These are phyloP conservation scores for Thielaviopsis musarum DNA, from an alignment of 2,329 filamentous ascomycete genomes.

Conservation along the genomic window DNA sequence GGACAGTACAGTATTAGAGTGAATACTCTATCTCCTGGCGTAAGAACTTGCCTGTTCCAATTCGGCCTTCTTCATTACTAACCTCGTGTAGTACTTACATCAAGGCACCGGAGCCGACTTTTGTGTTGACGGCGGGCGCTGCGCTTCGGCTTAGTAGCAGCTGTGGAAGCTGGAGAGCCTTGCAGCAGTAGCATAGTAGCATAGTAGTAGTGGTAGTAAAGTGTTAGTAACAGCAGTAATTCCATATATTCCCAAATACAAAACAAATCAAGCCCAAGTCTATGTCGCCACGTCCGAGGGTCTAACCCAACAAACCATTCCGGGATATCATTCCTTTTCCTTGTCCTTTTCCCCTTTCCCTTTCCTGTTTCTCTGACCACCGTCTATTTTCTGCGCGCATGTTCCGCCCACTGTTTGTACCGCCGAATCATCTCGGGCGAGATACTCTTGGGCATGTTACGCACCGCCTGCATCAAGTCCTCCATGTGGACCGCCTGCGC, in stretches of 20 bases:
- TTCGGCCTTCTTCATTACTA: too few relatives aligned
- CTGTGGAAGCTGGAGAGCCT: too few relatives aligned
- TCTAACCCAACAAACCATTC: background rate
- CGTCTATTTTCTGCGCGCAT: background rate
- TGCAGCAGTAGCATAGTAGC: too few relatives aligned
- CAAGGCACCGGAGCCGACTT: conserved; percentile 33
- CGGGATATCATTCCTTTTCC: background rate
- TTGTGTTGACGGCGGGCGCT: conserved; percentile 41
- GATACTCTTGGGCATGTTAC: conserved; percentile 9
- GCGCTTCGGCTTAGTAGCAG: conserved; percentile 19
- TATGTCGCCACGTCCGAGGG: background rate
- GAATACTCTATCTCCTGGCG: conserved; percentile 48
- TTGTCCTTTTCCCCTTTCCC: background rate
- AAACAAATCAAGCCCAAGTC: background rate
- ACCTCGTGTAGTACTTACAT: too few relatives aligned
- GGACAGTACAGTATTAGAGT: conserved; percentile 44
- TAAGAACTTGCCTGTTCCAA: conserved; percentile 15
- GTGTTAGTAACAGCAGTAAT: background rate
- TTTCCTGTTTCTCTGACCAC: conserved; percentile 12
- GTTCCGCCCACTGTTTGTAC: conserved; percentile 8
- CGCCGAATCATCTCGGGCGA: conserved; percentile 6
- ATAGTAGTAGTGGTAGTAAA: background rate
- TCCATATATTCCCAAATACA: background rate
- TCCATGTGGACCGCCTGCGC: conserved; percentile 8
- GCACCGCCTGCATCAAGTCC: conserved; percentile 4